phyloP scores from a whole-genome alignment of 176 grass and related monocot genomes.

The Oryza meridionalis region DNA sequence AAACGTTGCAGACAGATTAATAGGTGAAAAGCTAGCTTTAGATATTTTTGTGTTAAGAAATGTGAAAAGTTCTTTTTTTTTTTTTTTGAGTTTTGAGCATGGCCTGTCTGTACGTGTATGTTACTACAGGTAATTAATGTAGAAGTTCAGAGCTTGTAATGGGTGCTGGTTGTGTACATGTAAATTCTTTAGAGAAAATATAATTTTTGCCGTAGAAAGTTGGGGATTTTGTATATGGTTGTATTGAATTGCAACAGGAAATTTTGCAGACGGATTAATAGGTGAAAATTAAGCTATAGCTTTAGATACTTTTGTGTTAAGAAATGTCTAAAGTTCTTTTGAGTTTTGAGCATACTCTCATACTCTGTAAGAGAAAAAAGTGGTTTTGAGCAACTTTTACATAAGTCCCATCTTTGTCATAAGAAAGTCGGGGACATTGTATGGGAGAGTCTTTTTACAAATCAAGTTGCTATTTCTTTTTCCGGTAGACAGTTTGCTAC shows the following conservation, averaged over 20 bases:
- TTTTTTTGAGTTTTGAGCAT: background rate
- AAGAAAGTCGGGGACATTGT: too few relatives aligned
- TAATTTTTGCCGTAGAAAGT: background rate
- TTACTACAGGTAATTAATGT: background rate
- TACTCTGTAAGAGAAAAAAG: background rate
- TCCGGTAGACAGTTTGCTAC: too few relatives aligned
- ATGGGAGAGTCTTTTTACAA: too few relatives aligned
- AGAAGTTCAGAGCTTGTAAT: background rate
- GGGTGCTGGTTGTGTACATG: background rate
- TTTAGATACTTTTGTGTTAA: background rate
- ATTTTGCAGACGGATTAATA: background rate
- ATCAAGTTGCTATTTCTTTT: too few relatives aligned
- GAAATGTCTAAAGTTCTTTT: background rate
- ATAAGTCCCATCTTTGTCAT: background rate
- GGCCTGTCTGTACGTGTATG: background rate
- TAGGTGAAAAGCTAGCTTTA: background rate
- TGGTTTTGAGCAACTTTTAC: background rate
- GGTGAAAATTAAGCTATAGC: background rate
- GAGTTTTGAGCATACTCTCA: background rate
- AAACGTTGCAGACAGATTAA: background rate
- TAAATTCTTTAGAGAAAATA: conserved; percentile 14
- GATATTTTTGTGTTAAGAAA: background rate
- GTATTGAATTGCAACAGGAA: background rate
- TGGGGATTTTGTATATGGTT: background rate
- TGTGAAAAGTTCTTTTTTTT: background rate